Conservation (phyloP, 1,139 yeast species). For the Pichia sp. region DNA sequence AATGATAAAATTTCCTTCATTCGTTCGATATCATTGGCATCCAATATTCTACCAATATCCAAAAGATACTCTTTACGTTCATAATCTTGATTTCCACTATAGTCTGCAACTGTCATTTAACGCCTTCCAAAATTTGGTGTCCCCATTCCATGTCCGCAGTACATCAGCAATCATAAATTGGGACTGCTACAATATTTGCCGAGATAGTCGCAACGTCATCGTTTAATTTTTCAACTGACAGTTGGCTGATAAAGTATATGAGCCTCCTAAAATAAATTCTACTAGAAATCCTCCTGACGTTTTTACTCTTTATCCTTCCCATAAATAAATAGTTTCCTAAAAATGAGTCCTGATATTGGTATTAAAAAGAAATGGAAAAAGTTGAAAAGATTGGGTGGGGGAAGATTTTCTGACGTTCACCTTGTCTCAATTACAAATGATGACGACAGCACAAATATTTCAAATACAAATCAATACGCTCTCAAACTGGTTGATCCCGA, state of each 20-base stretch:
- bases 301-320: too few relatives aligned
- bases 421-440: background rate
- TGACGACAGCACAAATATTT: too few relatives aligned
- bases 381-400: conserved; percentile 18
- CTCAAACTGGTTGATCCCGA: conserved; percentile 40
- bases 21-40: conserved; percentile 19
- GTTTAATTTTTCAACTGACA: too few relatives aligned
- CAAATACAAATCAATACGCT: conserved; percentile 25
- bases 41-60: background rate
- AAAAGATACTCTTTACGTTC: background rate
- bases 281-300: too few relatives aligned
- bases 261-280: background rate
- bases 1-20: conserved; percentile 22
- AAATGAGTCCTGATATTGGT: too few relatives aligned
- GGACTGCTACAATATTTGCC: too few relatives aligned
- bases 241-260: background rate
- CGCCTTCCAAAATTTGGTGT: too few relatives aligned
- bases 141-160: too few relatives aligned
- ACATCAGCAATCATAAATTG: too few relatives aligned
- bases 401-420: conserved; percentile 33
- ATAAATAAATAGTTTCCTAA: too few relatives aligned
- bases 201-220: too few relatives aligned
- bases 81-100: background rate
- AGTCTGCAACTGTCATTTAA: background rate
- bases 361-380: background rate